Base-by-base conservation (phyloP, 345 rosid species). In the Camelina laxa region DNA sequence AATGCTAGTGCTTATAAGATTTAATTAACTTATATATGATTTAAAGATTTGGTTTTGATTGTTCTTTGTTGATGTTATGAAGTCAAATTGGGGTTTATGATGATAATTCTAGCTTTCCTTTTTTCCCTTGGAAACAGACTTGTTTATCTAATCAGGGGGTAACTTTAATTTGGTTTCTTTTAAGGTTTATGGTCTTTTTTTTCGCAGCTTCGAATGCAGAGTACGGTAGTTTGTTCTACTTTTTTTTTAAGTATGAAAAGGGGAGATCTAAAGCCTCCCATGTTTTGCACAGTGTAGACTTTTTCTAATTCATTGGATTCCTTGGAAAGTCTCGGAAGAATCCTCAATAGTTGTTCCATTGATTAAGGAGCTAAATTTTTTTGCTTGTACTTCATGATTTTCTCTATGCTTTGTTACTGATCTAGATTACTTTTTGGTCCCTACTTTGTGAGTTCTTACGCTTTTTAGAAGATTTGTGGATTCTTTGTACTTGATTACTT, bases 251-350 rank as follows among this genome's bases (percentile, higher is more conserved):
- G 59, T 69, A n/a, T 54, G 17, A 53, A 61, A 76, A 70, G 60
- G 39, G 53, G 36, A 33, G 9, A 64, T 64, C 59, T 47, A 48
- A 65, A 35, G 66, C 30, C 60, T 70, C 54, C 2, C 6, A 35
- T 62, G 39, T 54, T 69, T 19, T 54, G 24, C 53, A 71, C 56
- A 30, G 56, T 64, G 63, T 64, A 56, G 36, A 24, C 47, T 15
- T 49, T 41, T 77, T 27, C 50, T 15, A 67, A 15, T 62, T 65
- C 73, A 65, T 71, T 71, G 49, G 76, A 77, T 77, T 72, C 76
- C 50, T 71, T 65, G 27, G 27, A 57, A 48, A 24, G 55, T 65
- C 35, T 75, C 19, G 55, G 61, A 67, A 69, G 57, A 61, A 53
- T 61, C 69, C 30, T 10, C 15, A 63, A 71, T 72, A 65, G 80